A percentile compares a stretch with the other conserved stretches of the same genome.
phyloP scores from a whole-genome alignment of 805 yeast species.

The Teunomyces panamensis region DNA sequence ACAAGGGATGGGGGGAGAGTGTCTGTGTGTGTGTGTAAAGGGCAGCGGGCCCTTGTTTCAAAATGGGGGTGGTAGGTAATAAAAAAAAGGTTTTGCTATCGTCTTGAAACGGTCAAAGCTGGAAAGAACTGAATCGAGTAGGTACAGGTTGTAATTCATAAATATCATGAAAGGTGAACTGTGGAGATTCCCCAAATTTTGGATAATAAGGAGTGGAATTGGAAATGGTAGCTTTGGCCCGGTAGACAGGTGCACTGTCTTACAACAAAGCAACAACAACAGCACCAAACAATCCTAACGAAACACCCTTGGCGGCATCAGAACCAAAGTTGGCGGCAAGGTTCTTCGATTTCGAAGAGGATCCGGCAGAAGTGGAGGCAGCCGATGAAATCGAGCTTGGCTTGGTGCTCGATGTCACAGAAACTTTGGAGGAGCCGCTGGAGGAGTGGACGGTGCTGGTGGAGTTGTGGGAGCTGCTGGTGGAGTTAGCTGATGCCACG shows the following conservation, averaged over 20 bases:
- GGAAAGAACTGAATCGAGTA: background rate
- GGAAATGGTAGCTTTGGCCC: background rate
- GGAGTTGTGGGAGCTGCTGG: slow-evolving; percentile 15
- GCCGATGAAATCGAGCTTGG: slow-evolving; percentile 14
- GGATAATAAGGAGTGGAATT: background rate
- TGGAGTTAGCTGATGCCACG: slow-evolving; percentile 37
- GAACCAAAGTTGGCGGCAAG: slow-evolving; percentile 30
- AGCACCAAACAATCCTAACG: slow-evolving; percentile 25
- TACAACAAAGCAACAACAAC: slow-evolving; percentile 36
- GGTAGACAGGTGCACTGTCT: background rate
- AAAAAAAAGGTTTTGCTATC: no score
- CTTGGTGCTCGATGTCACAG: slow-evolving; percentile 10
- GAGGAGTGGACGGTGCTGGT: slow-evolving; percentile 5
- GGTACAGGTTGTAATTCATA: background rate
- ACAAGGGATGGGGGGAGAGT: no score
- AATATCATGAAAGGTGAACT: background rate
- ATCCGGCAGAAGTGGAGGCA: slow-evolving; percentile 22
- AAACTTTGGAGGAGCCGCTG: slow-evolving; percentile 4
- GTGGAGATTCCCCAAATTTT: background rate
- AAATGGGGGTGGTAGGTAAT: no score
- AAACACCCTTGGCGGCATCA: slow-evolving; percentile 18
- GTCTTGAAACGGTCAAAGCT: background rate
- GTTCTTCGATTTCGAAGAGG: slow-evolving; percentile 25
- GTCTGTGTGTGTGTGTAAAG: no score
- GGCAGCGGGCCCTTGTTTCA: no score